Percentiles rank a stretch among this genome's conserved stretches.
These are phyloP conservation scores for Incumbomyces lentus DNA, from an alignment of 2,329 filamentous ascomycete genomes.

Conservation along the genomic window DNA sequence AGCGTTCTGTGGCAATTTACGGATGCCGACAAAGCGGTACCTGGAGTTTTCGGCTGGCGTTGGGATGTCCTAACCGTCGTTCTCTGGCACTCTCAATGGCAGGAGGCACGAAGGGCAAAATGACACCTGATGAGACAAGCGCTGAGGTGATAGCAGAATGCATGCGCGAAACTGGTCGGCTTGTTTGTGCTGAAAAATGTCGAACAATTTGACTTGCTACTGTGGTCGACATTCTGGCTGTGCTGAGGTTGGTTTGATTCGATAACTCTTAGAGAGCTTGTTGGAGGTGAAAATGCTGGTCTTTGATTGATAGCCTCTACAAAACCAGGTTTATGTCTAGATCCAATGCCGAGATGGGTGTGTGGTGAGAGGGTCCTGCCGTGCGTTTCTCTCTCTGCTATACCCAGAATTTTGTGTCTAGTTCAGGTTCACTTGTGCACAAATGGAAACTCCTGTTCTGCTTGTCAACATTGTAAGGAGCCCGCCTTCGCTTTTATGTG, in stretches of 20 bases:
- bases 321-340: no score
- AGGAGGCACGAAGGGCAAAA: constrained; percentile 37
- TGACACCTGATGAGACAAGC: constrained; percentile 33
- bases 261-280: no score
- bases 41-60: constrained; percentile 28
- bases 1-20: background rate
- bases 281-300: no score
- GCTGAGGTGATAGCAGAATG: constrained; percentile 20
- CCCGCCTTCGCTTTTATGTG: no score
- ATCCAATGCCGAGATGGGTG: no score
- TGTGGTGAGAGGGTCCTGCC: no score
- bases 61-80: constrained; percentile 28
- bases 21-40: constrained; percentile 19
- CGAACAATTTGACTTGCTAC: constrained; percentile 24
- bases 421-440: no score
- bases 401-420: no score
- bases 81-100: constrained; percentile 37
- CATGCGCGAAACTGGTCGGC: constrained; percentile 19
- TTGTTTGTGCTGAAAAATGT: constrained; percentile 33
- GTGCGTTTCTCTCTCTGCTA: no score
- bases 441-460: no score
- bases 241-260: background rate
- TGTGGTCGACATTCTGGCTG: background rate
- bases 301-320: no score
- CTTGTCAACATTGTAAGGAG: no score